A percentile compares a stretch with the other conserved stretches of the same genome.
Conservation (phyloP, 306 rosid genomes). For the Benincasa hispida region DNA sequence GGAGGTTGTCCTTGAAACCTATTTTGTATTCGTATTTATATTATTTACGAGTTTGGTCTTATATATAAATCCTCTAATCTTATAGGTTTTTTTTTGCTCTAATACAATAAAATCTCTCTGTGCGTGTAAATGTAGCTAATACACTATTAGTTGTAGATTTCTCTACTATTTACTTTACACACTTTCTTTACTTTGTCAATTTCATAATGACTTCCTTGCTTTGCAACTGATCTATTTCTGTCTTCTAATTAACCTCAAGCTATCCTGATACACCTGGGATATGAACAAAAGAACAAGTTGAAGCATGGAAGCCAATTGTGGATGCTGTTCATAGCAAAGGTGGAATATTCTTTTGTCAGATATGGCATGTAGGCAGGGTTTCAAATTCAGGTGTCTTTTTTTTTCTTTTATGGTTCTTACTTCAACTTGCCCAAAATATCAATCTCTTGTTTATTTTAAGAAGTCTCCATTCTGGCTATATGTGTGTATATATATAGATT, state of each 20-base stretch:
- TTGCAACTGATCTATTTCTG: background rate
- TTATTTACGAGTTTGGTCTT: too few species aligned
- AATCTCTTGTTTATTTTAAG: background rate
- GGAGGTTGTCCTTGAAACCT: too few species aligned
- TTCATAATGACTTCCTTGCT: background rate
- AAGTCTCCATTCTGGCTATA: background rate
- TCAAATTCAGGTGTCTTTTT: slow-evolving; percentile 21
- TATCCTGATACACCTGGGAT: slow-evolving; percentile 26
- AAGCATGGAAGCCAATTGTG: slow-evolving; percentile 40
- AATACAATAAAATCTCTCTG: too few species aligned
- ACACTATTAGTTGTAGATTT: too few species aligned
- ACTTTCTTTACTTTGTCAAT: background rate
- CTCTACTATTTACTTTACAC: too few species aligned
- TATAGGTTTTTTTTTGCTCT: too few species aligned
- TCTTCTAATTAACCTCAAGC: slow-evolving; percentile 3
- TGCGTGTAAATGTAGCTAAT: too few species aligned
- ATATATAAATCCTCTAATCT: too few species aligned
- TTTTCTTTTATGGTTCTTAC: background rate
- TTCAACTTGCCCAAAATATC: background rate
- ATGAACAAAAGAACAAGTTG: slow-evolving; percentile 38
- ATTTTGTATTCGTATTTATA: too few species aligned
- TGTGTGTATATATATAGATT: slow-evolving; percentile 20
- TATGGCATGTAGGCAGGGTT: slow-evolving; percentile 31
- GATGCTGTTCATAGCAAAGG: slow-evolving; percentile 40
- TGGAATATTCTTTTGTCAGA: slow-evolving; percentile 33